These are phyloP conservation scores for Psilocybe sp. DNA, from an alignment of 768 basidiomycete genomes.

Conservation along the genomic window DNA sequence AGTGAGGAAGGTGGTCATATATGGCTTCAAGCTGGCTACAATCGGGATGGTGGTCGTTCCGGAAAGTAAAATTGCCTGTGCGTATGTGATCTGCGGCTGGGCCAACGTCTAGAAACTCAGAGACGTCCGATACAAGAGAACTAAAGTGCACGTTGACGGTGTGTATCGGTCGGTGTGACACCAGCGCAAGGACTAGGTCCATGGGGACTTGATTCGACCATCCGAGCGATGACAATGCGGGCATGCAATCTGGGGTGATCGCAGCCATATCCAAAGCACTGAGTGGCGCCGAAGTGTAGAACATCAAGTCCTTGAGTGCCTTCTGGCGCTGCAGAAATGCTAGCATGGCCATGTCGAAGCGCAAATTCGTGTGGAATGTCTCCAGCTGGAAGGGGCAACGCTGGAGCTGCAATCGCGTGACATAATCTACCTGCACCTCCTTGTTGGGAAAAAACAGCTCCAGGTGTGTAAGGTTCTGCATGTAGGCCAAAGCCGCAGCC, in stretches of 20 bases:
- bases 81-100: not conserved
- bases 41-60: not conserved
- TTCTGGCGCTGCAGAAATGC: not conserved
- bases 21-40: not conserved
- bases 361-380: too few relatives aligned
- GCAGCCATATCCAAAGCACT: not conserved
- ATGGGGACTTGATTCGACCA: not conserved
- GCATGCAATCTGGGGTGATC: not conserved
- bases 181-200: not conserved
- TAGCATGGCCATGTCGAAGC: not conserved
- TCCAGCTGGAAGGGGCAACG: too few relatives aligned
- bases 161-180: not conserved
- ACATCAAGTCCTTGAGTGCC: not conserved
- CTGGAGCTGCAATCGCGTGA: too few relatives aligned
- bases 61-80: not conserved
- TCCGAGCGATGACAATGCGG: not conserved
- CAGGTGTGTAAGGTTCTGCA: too few relatives aligned
- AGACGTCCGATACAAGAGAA: not conserved
- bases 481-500: too few relatives aligned
- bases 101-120: not conserved
- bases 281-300: not conserved
- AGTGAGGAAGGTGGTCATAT: not conserved
- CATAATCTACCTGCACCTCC: too few relatives aligned
- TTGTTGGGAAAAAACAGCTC: too few relatives aligned
- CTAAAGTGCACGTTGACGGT: not conserved